Base-by-base conservation (phyloP, 768 basidiomycete genomes). In the Mycena crocata region DNA sequence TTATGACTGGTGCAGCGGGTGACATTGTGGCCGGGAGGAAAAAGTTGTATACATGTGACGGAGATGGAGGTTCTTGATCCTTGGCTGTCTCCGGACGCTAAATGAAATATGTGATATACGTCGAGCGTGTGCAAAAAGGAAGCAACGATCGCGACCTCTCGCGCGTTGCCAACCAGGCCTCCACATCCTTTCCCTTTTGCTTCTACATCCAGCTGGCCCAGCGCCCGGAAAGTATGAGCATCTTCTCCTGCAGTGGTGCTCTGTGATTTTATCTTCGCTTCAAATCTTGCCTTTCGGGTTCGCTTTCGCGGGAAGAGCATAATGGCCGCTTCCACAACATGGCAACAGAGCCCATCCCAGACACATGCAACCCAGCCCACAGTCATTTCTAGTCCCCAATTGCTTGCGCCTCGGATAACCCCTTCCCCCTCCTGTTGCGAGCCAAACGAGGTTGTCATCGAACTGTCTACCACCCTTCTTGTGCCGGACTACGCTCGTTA, bases 1-100 rank as follows among this genome's bases (percentile, higher is more conserved):
- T 76, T 73, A 96, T 93, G 54, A 90, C 86, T 48, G 93, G 94
- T 28, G 77, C 81, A 32, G 28, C n/a, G 40, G 61, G 31, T 17
- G 57, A 66, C 64, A 66, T 59, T n/a, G n/a, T n/a, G n/a, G n/a
- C n/a, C n/a, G n/a, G n/a, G 17, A 23, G n/a, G 31, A n/a, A 37
- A 28, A 40, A 19, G 35, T 40, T 56, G 54, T 34, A 23, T 24
- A 3, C 10, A 15, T 5, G 8, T 23, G 46, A 55, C 44, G 51
- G 49, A n/a, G 59, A 51, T 50, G 19, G 5, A 34, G n/a, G 31
- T 39, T 34, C 51, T 40, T 45, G 35, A 35, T 46, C 31, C 34
- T 54, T 26, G 45, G 24, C 50, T 21, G 40, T 54, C 51, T 37
- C 32, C 24, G 19, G 17, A 9, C 39, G 17, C 26, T 49, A 61